These are phyloP conservation scores for Dictyostelium gargantuum DNA, from an alignment of 208 protist species.

Conservation along the genomic window DNA sequence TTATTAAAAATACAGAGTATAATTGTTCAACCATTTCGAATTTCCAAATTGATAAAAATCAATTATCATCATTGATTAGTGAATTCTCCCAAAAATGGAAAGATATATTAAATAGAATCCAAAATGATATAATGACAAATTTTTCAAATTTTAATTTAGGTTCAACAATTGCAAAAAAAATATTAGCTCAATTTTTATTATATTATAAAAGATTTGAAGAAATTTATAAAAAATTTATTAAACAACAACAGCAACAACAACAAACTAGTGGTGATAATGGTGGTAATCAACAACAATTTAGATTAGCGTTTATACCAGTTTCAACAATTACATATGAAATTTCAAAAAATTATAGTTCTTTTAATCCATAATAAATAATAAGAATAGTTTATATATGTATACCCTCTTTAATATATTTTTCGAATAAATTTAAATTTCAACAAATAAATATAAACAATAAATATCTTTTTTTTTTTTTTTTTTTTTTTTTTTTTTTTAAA, in stretches of 20 bases:
- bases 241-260: not conserved
- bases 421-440: too few relatives aligned
- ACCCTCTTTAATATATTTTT: too few relatives aligned
- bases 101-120: slow-evolving; percentile 13
- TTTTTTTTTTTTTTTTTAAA: too few relatives aligned
- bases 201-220: slow-evolving; percentile 62
- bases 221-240: slow-evolving; percentile 12
- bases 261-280: not conserved
- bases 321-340: slow-evolving; percentile 64
- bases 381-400: too few relatives aligned
- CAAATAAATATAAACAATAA: too few relatives aligned
- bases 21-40: not conserved
- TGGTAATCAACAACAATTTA: not conserved
- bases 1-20: slow-evolving; percentile 37
- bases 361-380: not conserved
- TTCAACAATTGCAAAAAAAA: slow-evolving; percentile 20
- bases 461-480: too few relatives aligned
- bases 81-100: slow-evolving; percentile 28
- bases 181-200: slow-evolving; percentile 27
- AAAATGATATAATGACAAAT: slow-evolving; percentile 30
- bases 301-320: slow-evolving; percentile 5
- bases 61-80: not conserved
- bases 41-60: not conserved
- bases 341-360: slow-evolving; percentile 21
- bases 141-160: slow-evolving; percentile 24